Evolutionary conservation across 768 basidiomycete genomes (phyloP), one percentile per base, ranked within the genome.

Genomic region (Lactarius trivialis): DNA sequence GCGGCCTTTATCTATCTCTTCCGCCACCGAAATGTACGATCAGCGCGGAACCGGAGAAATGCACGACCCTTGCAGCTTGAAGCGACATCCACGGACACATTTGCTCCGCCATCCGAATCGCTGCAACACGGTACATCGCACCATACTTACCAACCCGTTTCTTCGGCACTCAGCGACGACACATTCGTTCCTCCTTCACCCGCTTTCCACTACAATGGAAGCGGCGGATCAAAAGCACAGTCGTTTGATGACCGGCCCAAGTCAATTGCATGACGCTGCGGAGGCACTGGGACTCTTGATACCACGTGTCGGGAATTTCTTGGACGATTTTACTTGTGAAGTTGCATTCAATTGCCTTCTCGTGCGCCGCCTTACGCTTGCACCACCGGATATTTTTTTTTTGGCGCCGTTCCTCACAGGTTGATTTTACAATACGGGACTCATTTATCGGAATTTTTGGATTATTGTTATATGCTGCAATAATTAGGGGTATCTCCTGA

Each of bases 111-210:
- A 59, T 55, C 36, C 48, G 50, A 60, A 30, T 21, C 56, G 34
- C 51, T 68, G 58, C 66, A 41, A 24, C 37, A 6, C 14, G 71
- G 52, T 66, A 54, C 56, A 62, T 48, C 60, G 55, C 61, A 73
- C 1, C 85, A 85, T 65, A 70, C 74, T n/a, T 91, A 91, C 70
- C 77, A 88, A 69, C 88, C 89, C 2, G 86, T 91, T 57, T 89
- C 88, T 26, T 83, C 85, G 71, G 73, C 74, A 41, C 69, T 74
- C 55, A 71, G 71, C 24, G 74, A 75, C 21, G 74, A 75, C 68
- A 73, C 74, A 21, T 75, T 75, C 65, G 69, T 71, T 8, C 73
- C 74, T 34, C 74, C 75, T 36, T 70, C 70, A 5, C 73, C 75
- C 2, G 69, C 73, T 15, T 75, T 74, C 71, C 63, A 55, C 48